These are phyloP conservation scores for Diaporthe caulivora DNA, from an alignment of 2,329 filamentous ascomycete genomes.

Conservation along the genomic window DNA sequence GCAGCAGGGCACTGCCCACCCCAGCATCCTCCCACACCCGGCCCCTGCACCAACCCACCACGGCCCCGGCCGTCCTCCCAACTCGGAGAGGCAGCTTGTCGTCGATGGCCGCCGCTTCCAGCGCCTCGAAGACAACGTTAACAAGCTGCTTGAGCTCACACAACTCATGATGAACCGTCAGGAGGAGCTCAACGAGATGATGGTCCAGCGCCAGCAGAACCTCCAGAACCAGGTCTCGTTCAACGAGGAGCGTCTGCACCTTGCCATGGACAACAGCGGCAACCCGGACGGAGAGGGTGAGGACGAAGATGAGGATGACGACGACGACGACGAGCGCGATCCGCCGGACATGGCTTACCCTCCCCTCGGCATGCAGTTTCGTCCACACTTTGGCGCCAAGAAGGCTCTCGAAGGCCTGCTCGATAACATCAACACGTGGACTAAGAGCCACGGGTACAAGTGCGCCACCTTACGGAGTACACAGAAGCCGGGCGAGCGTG, in stretches of 20 bases:
- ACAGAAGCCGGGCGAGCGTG: slow-evolving; percentile 40
- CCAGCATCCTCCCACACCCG: slow-evolving; percentile 34
- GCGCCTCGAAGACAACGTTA: slow-evolving; percentile 39
- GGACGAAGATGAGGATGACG: slow-evolving; percentile 36
- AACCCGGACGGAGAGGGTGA: slow-evolving; percentile 25
- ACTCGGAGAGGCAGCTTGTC: slow-evolving; percentile 36
- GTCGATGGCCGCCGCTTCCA: slow-evolving; percentile 39
- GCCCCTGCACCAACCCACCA: slow-evolving; percentile 17
- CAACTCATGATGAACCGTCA: slow-evolving; percentile 42
- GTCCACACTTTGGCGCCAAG: slow-evolving; percentile 40
- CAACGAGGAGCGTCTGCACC: slow-evolving; percentile 36
- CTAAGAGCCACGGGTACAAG: slow-evolving; percentile 41
- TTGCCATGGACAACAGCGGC: slow-evolving; percentile 36
- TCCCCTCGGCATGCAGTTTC: slow-evolving; percentile 40
- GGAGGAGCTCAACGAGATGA: slow-evolving; percentile 40
- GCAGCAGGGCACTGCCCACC: slow-evolving; percentile 28
- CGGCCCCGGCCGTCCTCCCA: slow-evolving; percentile 38
- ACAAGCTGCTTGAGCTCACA: slow-evolving; percentile 40
- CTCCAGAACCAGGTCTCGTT: slow-evolving; percentile 38
- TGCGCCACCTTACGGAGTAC: slow-evolving; percentile 40
- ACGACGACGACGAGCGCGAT: slow-evolving; percentile 39
- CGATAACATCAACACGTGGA: slow-evolving; percentile 41
- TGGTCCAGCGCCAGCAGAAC: slow-evolving; percentile 36
- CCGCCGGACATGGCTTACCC: slow-evolving; percentile 41
- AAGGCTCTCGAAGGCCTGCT: slow-evolving; percentile 40